A percentile compares a stretch with the other conserved stretches of the same genome.
These are phyloP conservation scores for Fraxinus quadrangulata DNA, from an alignment of 257 asterid species.

Conservation along the genomic window DNA sequence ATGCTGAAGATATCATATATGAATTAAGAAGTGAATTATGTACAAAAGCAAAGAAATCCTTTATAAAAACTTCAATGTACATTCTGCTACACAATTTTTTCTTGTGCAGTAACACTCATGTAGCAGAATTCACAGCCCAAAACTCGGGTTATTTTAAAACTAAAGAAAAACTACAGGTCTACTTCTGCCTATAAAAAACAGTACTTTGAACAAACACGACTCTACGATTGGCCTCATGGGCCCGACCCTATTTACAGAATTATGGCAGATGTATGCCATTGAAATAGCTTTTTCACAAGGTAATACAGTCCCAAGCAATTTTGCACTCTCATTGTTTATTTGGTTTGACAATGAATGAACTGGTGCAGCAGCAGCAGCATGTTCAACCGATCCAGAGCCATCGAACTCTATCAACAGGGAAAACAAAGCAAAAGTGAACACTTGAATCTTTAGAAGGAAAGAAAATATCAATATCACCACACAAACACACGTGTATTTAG, in stretches of 20 bases:
- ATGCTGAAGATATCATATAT: background rate
- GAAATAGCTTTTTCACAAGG: constrained; percentile 34
- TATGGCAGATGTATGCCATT: constrained; percentile 35
- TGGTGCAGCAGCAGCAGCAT: constrained; percentile 29
- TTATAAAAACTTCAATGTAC: constrained; percentile 18
- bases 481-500: background rate
- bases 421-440: background rate
- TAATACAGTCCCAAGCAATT: constrained; percentile 30
- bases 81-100: constrained; percentile 29
- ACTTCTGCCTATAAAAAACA: constrained; percentile 30
- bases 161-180: constrained; percentile 31
- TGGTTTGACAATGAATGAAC: constrained; percentile 32
- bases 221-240: constrained; percentile 42
- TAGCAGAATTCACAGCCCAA: constrained; percentile 32
- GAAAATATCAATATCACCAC: background rate
- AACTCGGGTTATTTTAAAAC: constrained; percentile 20
- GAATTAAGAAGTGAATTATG: background rate
- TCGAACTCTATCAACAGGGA: constrained; percentile 9
- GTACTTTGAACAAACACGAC: constrained; percentile 39
- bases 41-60: constrained; percentile 19
- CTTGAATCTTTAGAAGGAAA: background rate
- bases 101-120: constrained; percentile 30
- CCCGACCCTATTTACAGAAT: constrained; percentile 57
- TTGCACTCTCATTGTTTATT: constrained; percentile 33
- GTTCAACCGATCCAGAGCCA: constrained; percentile 10